phyloP scores from a whole-genome alignment of 1,284 basidiomycete genomes.

The Sanguinoderma infundibulare region DNA sequence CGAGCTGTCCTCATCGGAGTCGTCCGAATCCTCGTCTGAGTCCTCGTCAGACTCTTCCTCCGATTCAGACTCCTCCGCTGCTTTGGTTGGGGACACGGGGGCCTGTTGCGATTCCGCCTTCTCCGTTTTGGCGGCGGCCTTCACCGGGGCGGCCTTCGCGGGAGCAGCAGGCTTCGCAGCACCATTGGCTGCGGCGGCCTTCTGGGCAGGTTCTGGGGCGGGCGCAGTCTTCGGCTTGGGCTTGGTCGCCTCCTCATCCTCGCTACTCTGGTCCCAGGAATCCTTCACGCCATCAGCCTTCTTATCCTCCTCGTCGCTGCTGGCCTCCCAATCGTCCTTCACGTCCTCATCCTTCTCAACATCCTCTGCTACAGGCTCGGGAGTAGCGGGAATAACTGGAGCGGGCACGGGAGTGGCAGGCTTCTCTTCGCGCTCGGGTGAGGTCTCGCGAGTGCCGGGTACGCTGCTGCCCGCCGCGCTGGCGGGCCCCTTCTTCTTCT shows the following conservation, averaged over 20 bases:
- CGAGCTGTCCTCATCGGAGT: slow-evolving; percentile 52
- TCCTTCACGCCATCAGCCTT: slow-evolving; percentile 63
- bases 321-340: slow-evolving; percentile 88
- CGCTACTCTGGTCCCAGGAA: slow-evolving; percentile 87
- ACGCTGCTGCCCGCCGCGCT: slow-evolving; percentile 44
- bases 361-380: slow-evolving; percentile 25
- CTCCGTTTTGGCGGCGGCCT: slow-evolving; percentile 35
- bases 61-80: slow-evolving; percentile 30
- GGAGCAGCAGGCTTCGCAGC: slow-evolving; percentile 22
- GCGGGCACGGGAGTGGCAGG: slow-evolving; percentile 54
- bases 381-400: slow-evolving; percentile 35
- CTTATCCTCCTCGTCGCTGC: slow-evolving; percentile 54
- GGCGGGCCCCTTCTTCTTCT: slow-evolving; percentile 69
- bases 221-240: slow-evolving; percentile 20
- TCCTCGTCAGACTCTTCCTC: slow-evolving; percentile 44
- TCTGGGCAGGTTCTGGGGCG: not conserved
- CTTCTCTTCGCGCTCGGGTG: slow-evolving; percentile 50
- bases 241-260: slow-evolving; percentile 48
- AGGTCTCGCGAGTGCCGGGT: slow-evolving; percentile 40
- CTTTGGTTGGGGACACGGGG: slow-evolving; percentile 33
- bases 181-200: slow-evolving; percentile 26
- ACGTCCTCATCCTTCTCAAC: slow-evolving; percentile 39
- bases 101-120: no score
- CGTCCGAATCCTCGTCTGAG: slow-evolving; percentile 45
- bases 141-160: no score